Evolutionary conservation across 192 early-diverging fungal species (phyloP), one percentile per base, ranked within the genome.

Genomic region (Coemansia sp.): DNA sequence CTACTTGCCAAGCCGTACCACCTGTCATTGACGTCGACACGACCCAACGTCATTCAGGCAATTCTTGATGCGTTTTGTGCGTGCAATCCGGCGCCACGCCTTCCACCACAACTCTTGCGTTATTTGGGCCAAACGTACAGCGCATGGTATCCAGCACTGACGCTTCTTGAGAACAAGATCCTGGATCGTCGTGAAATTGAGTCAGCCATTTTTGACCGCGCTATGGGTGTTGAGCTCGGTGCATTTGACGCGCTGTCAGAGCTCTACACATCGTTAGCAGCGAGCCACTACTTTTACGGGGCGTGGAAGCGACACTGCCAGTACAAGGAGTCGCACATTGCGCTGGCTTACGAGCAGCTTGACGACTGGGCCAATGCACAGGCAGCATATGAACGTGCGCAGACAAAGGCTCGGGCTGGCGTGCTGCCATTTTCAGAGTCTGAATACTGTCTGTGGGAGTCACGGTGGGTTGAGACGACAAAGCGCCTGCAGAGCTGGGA

Each of bases 401-500:
- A 98, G 61, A 86, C 85, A 56, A 98, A 97, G 66, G 94, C 93
- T 5, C 82, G 94, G 23, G 90, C 86, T 2, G 92, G 93, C 0
- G 86, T 87, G 2, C 70, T 94, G 32, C 91, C 92, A 12, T 98
- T 95, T 64, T 88, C 89, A 24, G 98, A 99, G 75, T 87, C 93
- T 2, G 98, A 99, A 60, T 99, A 98, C 73, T 84, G 85, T 24
- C 75, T 99, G 19, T 99, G 98, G 98, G 98, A 99, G 83, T 88
- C 95, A 58, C 93, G 94, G 58, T 99, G 98, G 98, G 86, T 97
- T 22, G 76, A 78, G 27, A 94, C 92, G 48, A 90, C 96, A 0
- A 84, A 96, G 63, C 89, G 90, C 39, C 74, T 99, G 21, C 96
- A 99, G 75, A 93, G 92, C 70, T 99, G 98, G 98, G 98, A 99